A percentile compares a stretch with the other conserved stretches of the same genome.
Conservation (phyloP, 2,329 filamentous ascomycete species). For the Pestalotiopsis sp. region DNA sequence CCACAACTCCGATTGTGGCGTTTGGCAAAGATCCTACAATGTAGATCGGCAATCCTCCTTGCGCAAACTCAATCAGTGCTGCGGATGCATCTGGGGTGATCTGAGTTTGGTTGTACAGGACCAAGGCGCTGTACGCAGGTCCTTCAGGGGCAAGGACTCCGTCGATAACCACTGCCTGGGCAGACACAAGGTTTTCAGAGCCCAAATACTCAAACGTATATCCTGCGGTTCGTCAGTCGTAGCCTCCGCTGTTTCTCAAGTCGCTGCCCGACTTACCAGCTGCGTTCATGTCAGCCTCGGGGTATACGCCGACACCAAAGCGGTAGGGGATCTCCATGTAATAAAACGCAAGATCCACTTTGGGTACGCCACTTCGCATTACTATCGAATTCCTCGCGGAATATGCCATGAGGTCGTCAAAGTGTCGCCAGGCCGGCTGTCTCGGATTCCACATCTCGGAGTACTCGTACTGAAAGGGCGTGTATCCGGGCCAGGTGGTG, state of each 20-base stretch:
- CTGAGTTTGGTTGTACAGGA: conserved; percentile 23
- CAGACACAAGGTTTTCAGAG: conserved; percentile 17
- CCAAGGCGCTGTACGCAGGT: conserved; percentile 25
- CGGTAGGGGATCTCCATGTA: conserved; percentile 19
- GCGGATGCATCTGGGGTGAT: conserved; percentile 20
- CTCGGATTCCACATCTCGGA: conserved; percentile 25
- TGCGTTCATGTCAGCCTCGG: conserved; percentile 13
- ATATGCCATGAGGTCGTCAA: conserved; percentile 22
- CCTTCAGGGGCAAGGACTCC: conserved; percentile 24
- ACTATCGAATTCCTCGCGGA: conserved; percentile 21
- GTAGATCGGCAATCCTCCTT: conserved; percentile 24
- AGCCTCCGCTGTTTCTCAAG: background rate
- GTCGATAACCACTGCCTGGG: conserved; percentile 12
- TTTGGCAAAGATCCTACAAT: conserved; percentile 19
- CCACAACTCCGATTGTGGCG: conserved; percentile 10
- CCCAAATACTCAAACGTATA: conserved; percentile 27
- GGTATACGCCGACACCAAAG: conserved; percentile 14
- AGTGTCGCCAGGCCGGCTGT: conserved; percentile 22
- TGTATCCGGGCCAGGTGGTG: conserved; percentile 27
- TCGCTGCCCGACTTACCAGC: conserved; percentile 11
- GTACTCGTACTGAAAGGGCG: conserved; percentile 24
- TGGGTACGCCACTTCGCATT: conserved; percentile 22
- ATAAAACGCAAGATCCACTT: conserved; percentile 24
- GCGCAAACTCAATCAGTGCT: conserved; percentile 21
- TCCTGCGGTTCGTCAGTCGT: conserved; percentile 6